Conservation (phyloP, 371 early-diverging fungal species). For the Mucor lusitanicus region DNA sequence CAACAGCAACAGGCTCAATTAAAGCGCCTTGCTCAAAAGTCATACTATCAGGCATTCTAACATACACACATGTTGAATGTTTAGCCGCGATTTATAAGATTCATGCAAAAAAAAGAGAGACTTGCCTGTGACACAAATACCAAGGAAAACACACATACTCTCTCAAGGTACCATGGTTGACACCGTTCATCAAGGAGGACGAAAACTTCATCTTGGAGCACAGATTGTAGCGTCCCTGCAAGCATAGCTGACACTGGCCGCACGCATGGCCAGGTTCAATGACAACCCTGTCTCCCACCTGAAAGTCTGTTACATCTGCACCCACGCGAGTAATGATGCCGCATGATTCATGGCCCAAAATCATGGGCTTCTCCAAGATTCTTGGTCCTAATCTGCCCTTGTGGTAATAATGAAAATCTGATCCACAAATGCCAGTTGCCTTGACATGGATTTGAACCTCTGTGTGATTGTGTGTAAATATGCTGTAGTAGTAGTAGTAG, state of each 20-base stretch:
- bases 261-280: conserved; percentile 68
- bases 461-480: background rate
- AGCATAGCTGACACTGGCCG: conserved; percentile 52
- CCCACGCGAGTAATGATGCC: conserved; percentile 66
- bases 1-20: conserved; percentile 43
- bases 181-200: conserved; percentile 42
- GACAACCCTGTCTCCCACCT: conserved; percentile 68
- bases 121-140: conserved; percentile 46
- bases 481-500: no score
- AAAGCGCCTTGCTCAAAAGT: conserved; percentile 59
- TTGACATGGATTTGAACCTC: conserved; percentile 46
- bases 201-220: conserved; percentile 46
- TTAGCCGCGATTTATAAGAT: background rate
- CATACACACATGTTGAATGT: background rate
- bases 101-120: background rate
- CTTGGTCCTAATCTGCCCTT: conserved; percentile 43
- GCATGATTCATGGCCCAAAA: conserved; percentile 78
- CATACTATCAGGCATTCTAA: conserved; percentile 48
- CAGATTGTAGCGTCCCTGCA: conserved; percentile 40
- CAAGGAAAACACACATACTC: conserved; percentile 42
- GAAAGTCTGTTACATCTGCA: conserved; percentile 42
- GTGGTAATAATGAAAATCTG: conserved; percentile 46
- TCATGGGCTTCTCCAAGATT: conserved; percentile 50
- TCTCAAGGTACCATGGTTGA: conserved; percentile 46
- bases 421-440: conserved; percentile 49